A percentile compares a stretch with the other conserved stretches of the same genome.
These are phyloP conservation scores for Lentithecium fluviatile DNA, from an alignment of 495 filamentous ascomycete genomes.

Conservation along the genomic window DNA sequence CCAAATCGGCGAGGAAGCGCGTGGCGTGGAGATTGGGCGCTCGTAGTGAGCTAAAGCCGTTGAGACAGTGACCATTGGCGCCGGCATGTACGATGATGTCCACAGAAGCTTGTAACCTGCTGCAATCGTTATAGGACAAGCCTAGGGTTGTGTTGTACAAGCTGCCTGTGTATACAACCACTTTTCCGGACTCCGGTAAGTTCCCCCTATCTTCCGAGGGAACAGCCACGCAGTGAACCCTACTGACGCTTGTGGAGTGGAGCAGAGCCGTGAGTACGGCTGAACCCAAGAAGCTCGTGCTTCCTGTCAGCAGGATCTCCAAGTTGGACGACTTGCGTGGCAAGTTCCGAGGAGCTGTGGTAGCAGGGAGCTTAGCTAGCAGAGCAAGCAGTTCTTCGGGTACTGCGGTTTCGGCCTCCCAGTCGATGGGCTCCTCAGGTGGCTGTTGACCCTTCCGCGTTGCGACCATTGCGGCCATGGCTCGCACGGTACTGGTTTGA, in stretches of 20 bases:
- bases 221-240: not conserved
- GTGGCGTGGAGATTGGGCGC: too few relatives aligned
- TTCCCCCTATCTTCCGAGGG: not conserved
- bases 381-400: too few relatives aligned
- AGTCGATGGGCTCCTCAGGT: not conserved
- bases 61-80: slow-evolving; percentile 4
- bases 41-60: not conserved
- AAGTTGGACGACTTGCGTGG: too few relatives aligned
- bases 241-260: not conserved
- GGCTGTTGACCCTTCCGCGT: not conserved
- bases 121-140: not conserved
- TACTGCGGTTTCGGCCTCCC: not conserved
- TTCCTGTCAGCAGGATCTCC: not conserved
- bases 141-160: not conserved
- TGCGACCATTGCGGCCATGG: not conserved
- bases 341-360: too few relatives aligned
- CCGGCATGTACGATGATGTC: slow-evolving; percentile 20
- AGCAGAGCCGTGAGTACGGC: not conserved
- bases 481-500: not conserved
- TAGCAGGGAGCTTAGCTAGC: too few relatives aligned
- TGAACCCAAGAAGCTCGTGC: not conserved
- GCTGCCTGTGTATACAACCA: not conserved
- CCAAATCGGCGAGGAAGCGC: too few relatives aligned
- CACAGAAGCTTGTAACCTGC: not conserved
- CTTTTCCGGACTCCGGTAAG: not conserved